Percentiles rank a stretch among this genome's conserved stretches.
Evolutionary conservation across 1,284 basidiomycete species (phyloP).

Genomic region (Vanrija pseudolonga): DNA sequence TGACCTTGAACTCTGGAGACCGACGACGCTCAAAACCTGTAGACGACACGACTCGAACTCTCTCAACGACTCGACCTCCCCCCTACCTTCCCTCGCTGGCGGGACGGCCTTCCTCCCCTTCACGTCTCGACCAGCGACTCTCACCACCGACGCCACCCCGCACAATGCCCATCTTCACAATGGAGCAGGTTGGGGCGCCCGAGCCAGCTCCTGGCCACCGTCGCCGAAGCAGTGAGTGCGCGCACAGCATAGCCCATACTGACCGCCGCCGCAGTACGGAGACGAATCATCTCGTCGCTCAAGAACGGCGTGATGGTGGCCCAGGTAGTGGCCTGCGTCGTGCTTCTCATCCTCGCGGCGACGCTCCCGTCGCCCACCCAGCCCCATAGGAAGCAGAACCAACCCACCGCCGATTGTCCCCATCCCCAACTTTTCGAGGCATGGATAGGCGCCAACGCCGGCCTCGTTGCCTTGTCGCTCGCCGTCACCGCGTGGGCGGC

Average conservation of each 20-base stretch:
- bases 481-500: background rate
- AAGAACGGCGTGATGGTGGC: background rate
- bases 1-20: too few relatives aligned
- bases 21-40: too few relatives aligned
- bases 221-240: too few relatives aligned
- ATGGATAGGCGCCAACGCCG: constrained; percentile 30
- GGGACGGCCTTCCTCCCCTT: background rate
- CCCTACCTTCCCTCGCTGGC: background rate
- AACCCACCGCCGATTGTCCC: constrained; percentile 21
- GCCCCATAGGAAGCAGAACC: constrained; percentile 15
- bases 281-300: too few relatives aligned
- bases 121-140: too few relatives aligned
- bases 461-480: constrained; percentile 5
- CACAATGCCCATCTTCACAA: too few relatives aligned
- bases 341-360: constrained; percentile 27
- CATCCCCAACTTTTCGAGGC: constrained; percentile 25
- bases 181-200: too few relatives aligned
- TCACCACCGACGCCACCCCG: too few relatives aligned
- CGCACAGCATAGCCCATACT: too few relatives aligned
- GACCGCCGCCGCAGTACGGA: too few relatives aligned
- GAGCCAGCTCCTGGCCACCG: too few relatives aligned
- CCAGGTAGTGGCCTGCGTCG: constrained; percentile 24
- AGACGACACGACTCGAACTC: too few relatives aligned
- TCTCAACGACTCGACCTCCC: background rate
- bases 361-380: constrained; percentile 18